Percentiles rank a stretch among this genome's conserved stretches.
Evolutionary conservation across 2,329 filamentous ascomycete species (phyloP).

Genomic region (Aspergillus fructus): DNA sequence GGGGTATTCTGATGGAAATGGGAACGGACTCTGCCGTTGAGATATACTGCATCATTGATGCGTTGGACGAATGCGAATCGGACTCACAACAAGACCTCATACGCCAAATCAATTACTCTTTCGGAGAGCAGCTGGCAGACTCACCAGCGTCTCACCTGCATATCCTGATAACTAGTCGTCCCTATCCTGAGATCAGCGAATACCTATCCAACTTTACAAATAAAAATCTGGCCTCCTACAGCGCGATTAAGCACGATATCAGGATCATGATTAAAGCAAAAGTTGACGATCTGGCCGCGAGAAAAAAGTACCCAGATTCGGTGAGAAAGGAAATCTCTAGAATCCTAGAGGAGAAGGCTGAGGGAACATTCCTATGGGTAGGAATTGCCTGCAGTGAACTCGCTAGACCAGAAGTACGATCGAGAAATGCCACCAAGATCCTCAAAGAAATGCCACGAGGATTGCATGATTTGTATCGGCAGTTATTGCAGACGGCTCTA

Average conservation of each 20-base stretch:
- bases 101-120: constrained; percentile 12
- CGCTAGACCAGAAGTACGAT: neutral
- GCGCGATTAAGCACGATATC: neutral
- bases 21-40: neutral
- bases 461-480: constrained; percentile 14
- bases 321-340: constrained; percentile 1
- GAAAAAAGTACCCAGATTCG: constrained; percentile 5
- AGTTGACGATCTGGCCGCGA: constrained; percentile 8
- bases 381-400: constrained; percentile 17
- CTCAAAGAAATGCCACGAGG: constrained; percentile 12
- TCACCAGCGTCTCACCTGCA: neutral
- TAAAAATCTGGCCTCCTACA: neutral
- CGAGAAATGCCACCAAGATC: constrained; percentile 3
- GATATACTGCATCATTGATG: constrained; percentile 21
- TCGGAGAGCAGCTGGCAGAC: neutral
- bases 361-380: constrained; percentile 19
- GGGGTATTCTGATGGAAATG: constrained; percentile 11
- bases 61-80: constrained; percentile 22
- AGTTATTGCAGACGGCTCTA: constrained; percentile 1
- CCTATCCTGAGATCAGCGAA: neutral
- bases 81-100: constrained; percentile 16
- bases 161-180: neutral
- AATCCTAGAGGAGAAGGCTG: constrained; percentile 16
- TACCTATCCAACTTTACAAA: neutral
- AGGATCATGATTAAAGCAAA: neutral